A percentile compares a stretch with the other conserved stretches of the same genome.
Evolutionary conservation across 257 asterid genomes (phyloP).

Genomic region (Striga asiatica): DNA sequence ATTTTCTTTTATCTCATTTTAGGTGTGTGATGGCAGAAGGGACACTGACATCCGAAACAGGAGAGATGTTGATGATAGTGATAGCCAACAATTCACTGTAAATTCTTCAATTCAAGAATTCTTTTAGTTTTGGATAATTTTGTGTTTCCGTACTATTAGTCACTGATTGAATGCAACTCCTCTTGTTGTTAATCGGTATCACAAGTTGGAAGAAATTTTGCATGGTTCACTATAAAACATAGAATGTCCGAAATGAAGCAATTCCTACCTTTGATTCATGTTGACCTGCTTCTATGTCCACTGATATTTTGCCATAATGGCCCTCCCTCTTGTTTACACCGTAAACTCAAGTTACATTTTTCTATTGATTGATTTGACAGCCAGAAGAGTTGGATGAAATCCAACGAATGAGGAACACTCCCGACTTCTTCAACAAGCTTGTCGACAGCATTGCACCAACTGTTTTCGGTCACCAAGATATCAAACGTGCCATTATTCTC

Average conservation of each 20-base stretch:
- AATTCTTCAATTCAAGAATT: constrained; percentile 14
- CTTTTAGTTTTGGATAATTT: background rate
- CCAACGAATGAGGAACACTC: constrained; percentile 54
- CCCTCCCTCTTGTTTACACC: background rate
- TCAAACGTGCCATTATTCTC: constrained; percentile 88
- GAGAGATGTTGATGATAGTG: constrained; percentile 77
- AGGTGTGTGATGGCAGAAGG: constrained; percentile 87
- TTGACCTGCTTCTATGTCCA: background rate
- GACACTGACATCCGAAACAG: constrained; percentile 54
- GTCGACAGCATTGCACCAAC: constrained; percentile 95
- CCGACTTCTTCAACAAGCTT: constrained; percentile 89
- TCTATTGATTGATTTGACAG: constrained; percentile 30
- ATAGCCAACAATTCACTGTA: constrained; percentile 58
- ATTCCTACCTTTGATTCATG: background rate
- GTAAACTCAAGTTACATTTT: background rate
- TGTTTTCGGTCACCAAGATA: constrained; percentile 86
- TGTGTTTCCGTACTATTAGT: background rate
- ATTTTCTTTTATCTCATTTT: constrained; percentile 7
- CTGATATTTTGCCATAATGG: background rate
- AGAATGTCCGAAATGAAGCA: background rate
- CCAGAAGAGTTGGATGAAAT: constrained; percentile 67
- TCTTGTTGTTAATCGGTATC: background rate
- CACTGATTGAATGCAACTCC: background rate
- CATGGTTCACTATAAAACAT: too few relatives aligned
- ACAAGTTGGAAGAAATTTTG: too few relatives aligned